These are phyloP conservation scores for Trebouxia sp. DNA, from an alignment of 139 green algal species.

Conservation along the genomic window DNA sequence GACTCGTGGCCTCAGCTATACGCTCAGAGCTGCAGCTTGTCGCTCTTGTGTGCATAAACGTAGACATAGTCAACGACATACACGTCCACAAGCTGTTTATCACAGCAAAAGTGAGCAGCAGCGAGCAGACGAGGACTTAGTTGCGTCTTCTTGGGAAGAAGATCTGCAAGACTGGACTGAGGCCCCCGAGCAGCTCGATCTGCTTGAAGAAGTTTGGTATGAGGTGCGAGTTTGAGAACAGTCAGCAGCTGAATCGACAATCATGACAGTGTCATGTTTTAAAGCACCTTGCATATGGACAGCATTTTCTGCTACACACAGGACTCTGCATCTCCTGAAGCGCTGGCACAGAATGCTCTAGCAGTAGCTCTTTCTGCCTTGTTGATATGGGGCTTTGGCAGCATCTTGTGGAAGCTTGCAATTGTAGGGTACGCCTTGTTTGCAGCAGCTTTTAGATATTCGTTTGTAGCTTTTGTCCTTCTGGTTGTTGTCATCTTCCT, in stretches of 20 bases:
- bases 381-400: constrained; percentile 15
- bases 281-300: background rate
- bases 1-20: no score
- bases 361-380: constrained; percentile 30
- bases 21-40: no score
- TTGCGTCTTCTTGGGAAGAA: constrained; percentile 4
- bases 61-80: no score
- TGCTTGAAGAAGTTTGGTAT: background rate
- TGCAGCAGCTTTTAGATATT: constrained; percentile 35
- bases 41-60: no score
- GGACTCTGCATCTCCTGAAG: constrained; percentile 26
- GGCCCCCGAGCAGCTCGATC: background rate
- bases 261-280: background rate
- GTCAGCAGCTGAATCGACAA: background rate
- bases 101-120: background rate
- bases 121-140: background rate
- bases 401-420: constrained; percentile 28
- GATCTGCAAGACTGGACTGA: background rate
- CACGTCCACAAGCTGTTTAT: no score
- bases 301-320: background rate
- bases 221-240: no score
- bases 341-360: constrained; percentile 29
- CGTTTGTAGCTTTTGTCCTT: constrained; percentile 30
- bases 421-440: constrained; percentile 24
- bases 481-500: constrained; percentile 25